Evolutionary conservation across 208 protist genomes (phyloP).

Genomic region (Leishmania major): DNA sequence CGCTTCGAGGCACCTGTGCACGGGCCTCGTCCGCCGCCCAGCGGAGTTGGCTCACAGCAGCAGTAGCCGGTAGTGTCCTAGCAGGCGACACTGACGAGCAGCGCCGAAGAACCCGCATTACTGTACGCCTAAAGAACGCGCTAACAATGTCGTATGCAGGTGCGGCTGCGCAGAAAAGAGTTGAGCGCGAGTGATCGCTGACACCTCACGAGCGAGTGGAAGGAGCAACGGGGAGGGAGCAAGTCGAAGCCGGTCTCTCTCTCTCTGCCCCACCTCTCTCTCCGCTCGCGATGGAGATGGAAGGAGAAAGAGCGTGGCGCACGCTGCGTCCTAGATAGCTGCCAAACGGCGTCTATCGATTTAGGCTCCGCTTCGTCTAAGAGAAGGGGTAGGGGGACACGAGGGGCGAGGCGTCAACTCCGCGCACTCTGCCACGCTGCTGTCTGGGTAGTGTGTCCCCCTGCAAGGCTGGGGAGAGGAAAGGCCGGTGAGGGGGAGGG

Average conservation of each 20-base stretch:
- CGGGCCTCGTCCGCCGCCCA: constrained; percentile 7
- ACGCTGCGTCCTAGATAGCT: background rate
- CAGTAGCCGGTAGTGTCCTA: background rate
- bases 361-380: background rate
- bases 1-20: constrained; percentile 33
- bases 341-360: background rate
- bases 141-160: background rate
- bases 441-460: background rate
- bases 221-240: too few species aligned
- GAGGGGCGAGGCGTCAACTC: background rate
- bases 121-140: background rate
- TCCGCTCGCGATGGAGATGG: background rate
- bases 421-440: background rate
- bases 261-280: background rate
- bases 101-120: constrained; percentile 4
- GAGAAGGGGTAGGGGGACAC: background rate
- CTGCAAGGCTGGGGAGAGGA: background rate
- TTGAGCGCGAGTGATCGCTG: background rate
- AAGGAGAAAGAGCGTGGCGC: background rate
- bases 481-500: background rate
- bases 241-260: background rate
- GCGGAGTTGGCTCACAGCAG: background rate
- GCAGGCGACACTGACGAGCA: background rate
- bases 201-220: background rate
- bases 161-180: background rate